Evolutionary conservation across 2,329 filamentous ascomycete species (phyloP).

Genomic region (Arachnopeziza araneosa): DNA sequence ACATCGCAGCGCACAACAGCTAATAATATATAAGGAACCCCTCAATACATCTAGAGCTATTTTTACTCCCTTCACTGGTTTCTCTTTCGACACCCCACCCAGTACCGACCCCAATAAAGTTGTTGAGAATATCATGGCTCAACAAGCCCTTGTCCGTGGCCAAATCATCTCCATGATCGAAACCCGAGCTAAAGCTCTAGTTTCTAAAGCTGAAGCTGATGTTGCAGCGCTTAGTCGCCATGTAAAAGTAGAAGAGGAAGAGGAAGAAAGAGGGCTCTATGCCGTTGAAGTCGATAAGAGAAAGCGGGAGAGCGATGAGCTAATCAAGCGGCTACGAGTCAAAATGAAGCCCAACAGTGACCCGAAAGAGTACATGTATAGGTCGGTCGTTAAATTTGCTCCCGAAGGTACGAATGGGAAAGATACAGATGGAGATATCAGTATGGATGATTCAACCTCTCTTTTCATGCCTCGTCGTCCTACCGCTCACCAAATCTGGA

Average conservation of each 20-base stretch:
- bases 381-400: neutral
- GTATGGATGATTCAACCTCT: neutral
- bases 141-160: slow-evolving; percentile 1
- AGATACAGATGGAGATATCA: neutral
- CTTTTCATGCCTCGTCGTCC: too few relatives aligned
- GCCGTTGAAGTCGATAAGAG: neutral
- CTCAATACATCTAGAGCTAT: neutral
- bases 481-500: neutral
- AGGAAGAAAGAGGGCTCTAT: neutral
- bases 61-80: neutral
- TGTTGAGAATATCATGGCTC: neutral
- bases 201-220: neutral
- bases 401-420: too few relatives aligned
- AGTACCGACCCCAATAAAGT: neutral
- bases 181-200: neutral
- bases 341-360: neutral
- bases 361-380: neutral
- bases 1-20: neutral
- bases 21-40: neutral
- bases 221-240: neutral
- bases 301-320: neutral
- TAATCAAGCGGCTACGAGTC: neutral
- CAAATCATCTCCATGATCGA: slow-evolving; percentile 1
- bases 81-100: neutral
- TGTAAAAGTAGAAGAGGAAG: too few relatives aligned